Conservation (phyloP, 208 protist genomes). For the Naegleria gruberi region DNA sequence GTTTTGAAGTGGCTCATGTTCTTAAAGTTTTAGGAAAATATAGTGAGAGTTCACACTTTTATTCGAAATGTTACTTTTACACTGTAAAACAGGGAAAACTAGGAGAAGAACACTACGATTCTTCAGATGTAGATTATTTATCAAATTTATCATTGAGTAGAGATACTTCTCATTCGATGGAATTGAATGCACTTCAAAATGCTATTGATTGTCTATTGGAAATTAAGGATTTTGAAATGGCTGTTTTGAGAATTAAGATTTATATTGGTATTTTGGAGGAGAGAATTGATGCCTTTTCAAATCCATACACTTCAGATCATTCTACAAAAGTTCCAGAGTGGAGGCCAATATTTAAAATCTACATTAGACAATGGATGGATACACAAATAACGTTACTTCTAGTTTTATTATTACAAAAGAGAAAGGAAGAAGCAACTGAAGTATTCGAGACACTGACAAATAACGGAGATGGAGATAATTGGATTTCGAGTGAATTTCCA, state of each 20-base stretch:
- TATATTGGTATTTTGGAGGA: neutral
- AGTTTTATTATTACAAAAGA: slow-evolving; percentile 7
- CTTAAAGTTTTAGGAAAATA: neutral
- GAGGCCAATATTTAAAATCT: neutral
- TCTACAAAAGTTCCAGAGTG: neutral
- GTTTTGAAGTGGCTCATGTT: neutral
- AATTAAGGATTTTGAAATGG: slow-evolving; percentile 12
- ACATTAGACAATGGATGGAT: neutral
- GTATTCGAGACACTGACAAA: neutral
- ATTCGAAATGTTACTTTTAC: neutral
- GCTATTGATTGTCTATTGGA: neutral
- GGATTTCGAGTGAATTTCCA: neutral
- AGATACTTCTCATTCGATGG: neutral
- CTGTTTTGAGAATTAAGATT: neutral
- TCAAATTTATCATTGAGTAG: neutral
- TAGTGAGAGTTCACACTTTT: neutral
- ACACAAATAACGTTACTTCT: neutral
- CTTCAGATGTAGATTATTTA: neutral
- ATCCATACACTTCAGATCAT: neutral
- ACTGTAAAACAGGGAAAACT: neutral
- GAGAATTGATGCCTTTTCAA: neutral
- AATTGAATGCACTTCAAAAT: neutral
- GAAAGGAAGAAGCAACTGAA: slow-evolving; percentile 2
- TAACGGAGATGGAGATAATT: neutral
- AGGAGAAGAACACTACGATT: neutral